Conservation (phyloP, 2,329 filamentous ascomycete species). For the Arthrocladium fulminans region DNA sequence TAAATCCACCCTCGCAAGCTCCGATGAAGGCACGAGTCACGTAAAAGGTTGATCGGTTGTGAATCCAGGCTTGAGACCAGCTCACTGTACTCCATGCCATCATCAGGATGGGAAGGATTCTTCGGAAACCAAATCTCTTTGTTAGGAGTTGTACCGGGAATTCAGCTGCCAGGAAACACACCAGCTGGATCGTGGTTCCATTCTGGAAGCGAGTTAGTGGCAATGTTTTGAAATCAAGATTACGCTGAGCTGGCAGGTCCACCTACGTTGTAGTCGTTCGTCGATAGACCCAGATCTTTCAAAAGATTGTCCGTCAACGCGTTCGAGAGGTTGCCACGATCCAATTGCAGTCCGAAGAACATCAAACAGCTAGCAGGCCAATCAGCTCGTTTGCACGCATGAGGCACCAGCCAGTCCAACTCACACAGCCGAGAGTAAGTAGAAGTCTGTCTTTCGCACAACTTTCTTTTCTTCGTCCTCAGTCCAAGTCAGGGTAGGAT, state of each 20-base stretch:
- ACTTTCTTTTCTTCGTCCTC: conserved; percentile 22
- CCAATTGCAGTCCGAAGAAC: conserved; percentile 51
- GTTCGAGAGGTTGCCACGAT: conserved; percentile 42
- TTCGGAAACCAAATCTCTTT: conserved; percentile 47
- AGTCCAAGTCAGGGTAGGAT: conserved; percentile 26
- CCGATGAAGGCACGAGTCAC: conserved; percentile 36
- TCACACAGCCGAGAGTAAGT: conserved; percentile 26
- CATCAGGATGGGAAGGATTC: conserved; percentile 49
- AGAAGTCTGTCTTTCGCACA: conserved; percentile 24
- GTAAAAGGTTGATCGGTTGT: conserved; percentile 32
- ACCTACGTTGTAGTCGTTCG: conserved; percentile 24
- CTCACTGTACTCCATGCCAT: conserved; percentile 44
- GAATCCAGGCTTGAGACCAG: conserved; percentile 36
- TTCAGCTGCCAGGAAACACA: conserved; percentile 46
- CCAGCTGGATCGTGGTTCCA: conserved; percentile 48
- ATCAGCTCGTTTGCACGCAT: background rate
- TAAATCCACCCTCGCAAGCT: conserved; percentile 48
- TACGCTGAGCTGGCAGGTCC: conserved; percentile 16
- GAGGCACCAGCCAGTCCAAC: background rate
- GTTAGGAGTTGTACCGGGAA: conserved; percentile 50
- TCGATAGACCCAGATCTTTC: conserved; percentile 30
- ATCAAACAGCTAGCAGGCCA: conserved; percentile 31
- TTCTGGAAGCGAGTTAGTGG: conserved; percentile 48
- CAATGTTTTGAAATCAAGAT: no score
- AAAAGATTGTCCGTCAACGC: conserved; percentile 52